These are phyloP conservation scores for Saraca asoca DNA, from an alignment of 331 rosid genomes.

Conservation along the genomic window DNA sequence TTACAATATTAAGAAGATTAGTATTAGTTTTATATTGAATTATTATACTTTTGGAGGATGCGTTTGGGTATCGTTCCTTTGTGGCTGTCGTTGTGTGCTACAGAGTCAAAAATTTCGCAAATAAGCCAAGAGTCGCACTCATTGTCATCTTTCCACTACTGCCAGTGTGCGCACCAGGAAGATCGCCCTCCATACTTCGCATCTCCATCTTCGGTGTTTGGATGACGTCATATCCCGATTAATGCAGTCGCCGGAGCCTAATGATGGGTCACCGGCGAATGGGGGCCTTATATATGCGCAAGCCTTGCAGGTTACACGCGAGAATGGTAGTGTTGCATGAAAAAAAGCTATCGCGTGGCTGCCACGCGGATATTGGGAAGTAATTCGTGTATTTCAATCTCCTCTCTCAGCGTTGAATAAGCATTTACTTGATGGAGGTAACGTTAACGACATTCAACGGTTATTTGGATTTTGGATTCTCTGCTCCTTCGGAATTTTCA, in stretches of 20 bases:
- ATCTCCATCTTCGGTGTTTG: slow-evolving; percentile 24
- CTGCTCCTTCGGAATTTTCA: too few relatives aligned
- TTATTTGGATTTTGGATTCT: too few relatives aligned
- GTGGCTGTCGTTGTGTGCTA: slow-evolving; percentile 30
- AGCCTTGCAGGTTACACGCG: too few relatives aligned
- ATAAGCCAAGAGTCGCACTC: slow-evolving; percentile 38
- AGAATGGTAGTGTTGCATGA: too few relatives aligned
- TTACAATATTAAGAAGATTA: slow-evolving; percentile 28
- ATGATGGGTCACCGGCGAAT: neutral
- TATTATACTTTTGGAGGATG: neutral
- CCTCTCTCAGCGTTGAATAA: too few relatives aligned
- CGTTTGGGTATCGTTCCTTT: slow-evolving; percentile 20
- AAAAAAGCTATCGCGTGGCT: too few relatives aligned
- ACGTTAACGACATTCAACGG: too few relatives aligned
- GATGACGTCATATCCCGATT: slow-evolving; percentile 26
- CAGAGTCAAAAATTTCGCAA: slow-evolving; percentile 54
- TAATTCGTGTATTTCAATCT: too few relatives aligned
- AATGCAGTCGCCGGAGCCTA: slow-evolving; percentile 13
- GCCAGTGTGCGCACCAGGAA: slow-evolving; percentile 69
- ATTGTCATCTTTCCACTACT: slow-evolving; percentile 62
- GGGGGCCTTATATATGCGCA: too few relatives aligned
- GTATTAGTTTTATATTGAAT: neutral
- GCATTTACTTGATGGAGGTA: too few relatives aligned
- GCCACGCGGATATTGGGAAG: too few relatives aligned
- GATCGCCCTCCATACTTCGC: slow-evolving; percentile 20